These are phyloP conservation scores for Blakeslea trispora DNA, from an alignment of 371 early-diverging fungal species.

Conservation along the genomic window DNA sequence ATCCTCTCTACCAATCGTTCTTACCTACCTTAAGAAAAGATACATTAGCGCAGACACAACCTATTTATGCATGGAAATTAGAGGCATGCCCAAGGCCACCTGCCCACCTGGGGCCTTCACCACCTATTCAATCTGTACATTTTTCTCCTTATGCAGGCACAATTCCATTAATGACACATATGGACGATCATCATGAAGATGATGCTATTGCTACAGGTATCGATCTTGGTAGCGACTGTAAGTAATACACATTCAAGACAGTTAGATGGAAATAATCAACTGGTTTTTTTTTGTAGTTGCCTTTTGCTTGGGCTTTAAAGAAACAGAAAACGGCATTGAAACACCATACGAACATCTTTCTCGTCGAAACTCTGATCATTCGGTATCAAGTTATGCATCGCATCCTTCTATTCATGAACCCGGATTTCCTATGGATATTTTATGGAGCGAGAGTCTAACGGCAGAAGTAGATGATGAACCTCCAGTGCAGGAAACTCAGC, in stretches of 20 bases:
- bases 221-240: conserved; percentile 46
- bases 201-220: conserved; percentile 31
- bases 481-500: too few species aligned
- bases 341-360: conserved; percentile 32
- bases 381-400: too few species aligned
- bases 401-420: conserved; percentile 18
- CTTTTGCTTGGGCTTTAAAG: conserved; percentile 47
- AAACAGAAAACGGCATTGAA: conserved; percentile 19
- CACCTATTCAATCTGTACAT: conserved; percentile 38
- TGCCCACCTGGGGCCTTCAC: conserved; percentile 46
- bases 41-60: conserved; percentile 38
- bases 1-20: conserved; percentile 34
- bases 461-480: conserved; percentile 12
- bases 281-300: conserved; percentile 25
- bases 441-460: conserved; percentile 36
- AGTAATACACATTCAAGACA: too few species aligned
- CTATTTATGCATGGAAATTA: conserved; percentile 38
- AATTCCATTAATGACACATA: conserved; percentile 35
- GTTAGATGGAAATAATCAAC: too few species aligned
- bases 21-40: conserved; percentile 40
- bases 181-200: conserved; percentile 21
- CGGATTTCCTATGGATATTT: conserved; percentile 27
- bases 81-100: conserved; percentile 48
- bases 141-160: conserved; percentile 42
- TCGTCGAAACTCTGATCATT: conserved; percentile 35